Conservation (phyloP, 345 rosid genomes). For the Clausena lansium region DNA sequence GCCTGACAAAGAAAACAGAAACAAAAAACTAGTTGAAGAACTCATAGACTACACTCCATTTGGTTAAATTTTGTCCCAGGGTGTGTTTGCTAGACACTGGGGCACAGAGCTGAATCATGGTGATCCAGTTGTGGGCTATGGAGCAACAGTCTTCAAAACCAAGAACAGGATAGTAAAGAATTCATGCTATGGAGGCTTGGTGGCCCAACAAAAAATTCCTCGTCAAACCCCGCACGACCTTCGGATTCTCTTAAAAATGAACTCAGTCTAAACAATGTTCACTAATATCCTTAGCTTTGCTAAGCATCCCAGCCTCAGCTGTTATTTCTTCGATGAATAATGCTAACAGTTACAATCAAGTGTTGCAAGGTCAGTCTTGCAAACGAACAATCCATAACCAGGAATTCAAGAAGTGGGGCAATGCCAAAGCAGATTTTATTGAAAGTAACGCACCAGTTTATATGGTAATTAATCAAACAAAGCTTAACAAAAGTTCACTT, state of each 20-base stretch:
- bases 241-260: constrained; percentile 45
- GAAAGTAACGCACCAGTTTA: not conserved
- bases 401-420: not conserved
- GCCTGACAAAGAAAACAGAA: too few species aligned
- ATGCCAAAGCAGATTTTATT: too few species aligned
- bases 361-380: not conserved
- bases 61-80: constrained; percentile 31
- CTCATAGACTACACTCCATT: not conserved
- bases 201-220: constrained; percentile 55
- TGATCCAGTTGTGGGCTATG: constrained; percentile 66
- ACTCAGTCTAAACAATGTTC: constrained; percentile 33
- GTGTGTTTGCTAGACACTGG: constrained; percentile 56
- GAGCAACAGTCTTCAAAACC: constrained; percentile 64
- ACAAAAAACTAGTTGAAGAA: too few species aligned
- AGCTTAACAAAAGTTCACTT: too few species aligned
- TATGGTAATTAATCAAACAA: not conserved
- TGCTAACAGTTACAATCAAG: not conserved
- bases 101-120: constrained; percentile 70
- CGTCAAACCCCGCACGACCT: constrained; percentile 35
- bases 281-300: not conserved
- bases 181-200: constrained; percentile 66
- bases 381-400: not conserved
- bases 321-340: not conserved
- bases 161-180: constrained; percentile 72
- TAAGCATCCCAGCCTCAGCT: not conserved